These are phyloP conservation scores for Fusarium sp. DNA, from an alignment of 2,329 filamentous ascomycete species.

Conservation along the genomic window DNA sequence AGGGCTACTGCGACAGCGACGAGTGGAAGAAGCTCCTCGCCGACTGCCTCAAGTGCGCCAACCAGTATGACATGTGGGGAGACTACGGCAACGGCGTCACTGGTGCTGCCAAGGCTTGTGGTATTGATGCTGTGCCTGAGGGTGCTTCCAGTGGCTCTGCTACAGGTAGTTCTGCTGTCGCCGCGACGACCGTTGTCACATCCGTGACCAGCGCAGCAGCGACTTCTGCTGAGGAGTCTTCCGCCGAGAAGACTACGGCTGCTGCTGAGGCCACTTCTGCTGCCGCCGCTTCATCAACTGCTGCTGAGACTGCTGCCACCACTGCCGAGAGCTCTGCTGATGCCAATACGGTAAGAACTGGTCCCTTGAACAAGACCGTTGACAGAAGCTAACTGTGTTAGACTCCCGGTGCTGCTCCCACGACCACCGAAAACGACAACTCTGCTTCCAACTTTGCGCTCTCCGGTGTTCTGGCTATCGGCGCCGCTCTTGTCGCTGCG, in stretches of 20 bases:
- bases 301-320: slow-evolving; percentile 13
- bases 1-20: slow-evolving; percentile 49
- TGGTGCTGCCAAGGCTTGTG: slow-evolving; percentile 52
- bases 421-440: slow-evolving; percentile 5
- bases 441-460: slow-evolving; percentile 20
- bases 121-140: slow-evolving; percentile 43
- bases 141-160: slow-evolving; percentile 15
- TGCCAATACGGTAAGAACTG: slow-evolving; percentile 24
- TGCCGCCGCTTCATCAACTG: not conserved
- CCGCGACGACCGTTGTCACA: slow-evolving; percentile 19
- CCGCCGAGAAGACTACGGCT: slow-evolving; percentile 2
- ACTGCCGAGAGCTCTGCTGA: slow-evolving; percentile 4
- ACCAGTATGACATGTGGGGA: slow-evolving; percentile 57
- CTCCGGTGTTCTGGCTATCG: slow-evolving; percentile 17
- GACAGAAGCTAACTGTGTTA: not conserved
- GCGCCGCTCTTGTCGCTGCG: slow-evolving; percentile 24
- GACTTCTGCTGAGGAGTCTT: not conserved
- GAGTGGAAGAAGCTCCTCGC: slow-evolving; percentile 56
- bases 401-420: slow-evolving; percentile 23
- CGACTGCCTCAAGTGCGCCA: slow-evolving; percentile 59
- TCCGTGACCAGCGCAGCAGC: slow-evolving; percentile 18
- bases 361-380: no score
- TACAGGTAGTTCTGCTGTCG: slow-evolving; percentile 10
- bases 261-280: slow-evolving; percentile 10
- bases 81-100: slow-evolving; percentile 55